Evolutionary conservation across 768 basidiomycete species (phyloP), one percentile per base, ranked within the genome.

Genomic region (Pisolithus microcarpus): DNA sequence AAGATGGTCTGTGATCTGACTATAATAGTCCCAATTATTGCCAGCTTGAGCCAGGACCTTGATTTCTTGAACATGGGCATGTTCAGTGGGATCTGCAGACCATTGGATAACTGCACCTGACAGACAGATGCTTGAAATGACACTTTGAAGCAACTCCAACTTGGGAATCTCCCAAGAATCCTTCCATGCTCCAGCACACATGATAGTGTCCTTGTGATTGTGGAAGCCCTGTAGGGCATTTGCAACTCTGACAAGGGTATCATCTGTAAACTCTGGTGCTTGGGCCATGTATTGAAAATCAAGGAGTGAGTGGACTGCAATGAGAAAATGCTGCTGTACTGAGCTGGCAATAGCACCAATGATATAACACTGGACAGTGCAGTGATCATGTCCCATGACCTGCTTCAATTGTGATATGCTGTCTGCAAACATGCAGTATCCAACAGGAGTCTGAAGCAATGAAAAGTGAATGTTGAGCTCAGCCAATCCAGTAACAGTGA

Each of bases 321-420:
- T 50, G n/a, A 74, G 51, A 44, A 73, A 68, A 0, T 40, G 16
- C 3, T 26, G 36, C 1, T n/a, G n/a, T n/a, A 23, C 21, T 23
- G 21, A 23, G 2, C 4, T 23, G 21, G 21, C 69, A 40, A 73
- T 64, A 16, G 69, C 48, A 4, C 61, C 38, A 18, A 75, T 47
- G 10, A 75, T 52, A 44, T 67, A 66, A 2, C 59, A 49, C 52
- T 74, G 64, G 3, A 74, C 56, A 19, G 74, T 62, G 2, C 63
- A 52, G 49, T 74, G 70, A 39, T 73, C 72, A 15, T 62, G 47
- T 3, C 72, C 72, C 6, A 70, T 72, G 8, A 70, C 65, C 52
- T 75, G 72, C 45, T 74, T 74, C 24, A 75, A 44, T n/a, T 55
- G 53, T 10, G 69, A 72, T 9, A 75, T 67, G 0, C 73, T 73